A percentile compares a stretch with the other conserved stretches of the same genome.
Evolutionary conservation across 371 early-diverging fungal species (phyloP).

Genomic region (Batrachochytrium dendrobatidis): DNA sequence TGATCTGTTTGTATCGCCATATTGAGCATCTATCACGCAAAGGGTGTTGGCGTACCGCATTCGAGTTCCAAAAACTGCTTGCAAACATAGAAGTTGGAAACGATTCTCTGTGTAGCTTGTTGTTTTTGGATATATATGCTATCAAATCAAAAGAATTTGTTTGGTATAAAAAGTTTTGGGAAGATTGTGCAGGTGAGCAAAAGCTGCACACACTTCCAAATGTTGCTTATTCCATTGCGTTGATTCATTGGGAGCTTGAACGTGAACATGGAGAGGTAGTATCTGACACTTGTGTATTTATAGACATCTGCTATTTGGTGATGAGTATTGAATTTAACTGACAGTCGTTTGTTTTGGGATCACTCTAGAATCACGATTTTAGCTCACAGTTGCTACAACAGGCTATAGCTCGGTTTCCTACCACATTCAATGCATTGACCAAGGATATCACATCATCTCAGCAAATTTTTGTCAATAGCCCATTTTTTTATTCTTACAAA

Average conservation of each 20-base stretch:
- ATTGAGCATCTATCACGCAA: slow-evolving; percentile 72
- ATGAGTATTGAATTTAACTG: slow-evolving; percentile 9
- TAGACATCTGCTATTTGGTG: not conserved
- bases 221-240: slow-evolving; percentile 67
- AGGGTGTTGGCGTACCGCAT: slow-evolving; percentile 89
- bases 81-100: slow-evolving; percentile 64
- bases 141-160: slow-evolving; percentile 66
- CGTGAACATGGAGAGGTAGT: slow-evolving; percentile 9
- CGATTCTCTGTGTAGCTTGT: slow-evolving; percentile 69
- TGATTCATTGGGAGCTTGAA: slow-evolving; percentile 65
- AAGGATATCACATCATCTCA: slow-evolving; percentile 24
- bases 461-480: slow-evolving; percentile 9
- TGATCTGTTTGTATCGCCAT: slow-evolving; percentile 74
- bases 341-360: not conserved
- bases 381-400: slow-evolving; percentile 51
- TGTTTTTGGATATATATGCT: slow-evolving; percentile 78
- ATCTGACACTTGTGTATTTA: not conserved
- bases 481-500: slow-evolving; percentile 6
- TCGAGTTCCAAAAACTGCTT: slow-evolving; percentile 79
- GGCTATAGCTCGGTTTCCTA: slow-evolving; percentile 57
- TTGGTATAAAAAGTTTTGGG: slow-evolving; percentile 55
- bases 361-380: slow-evolving; percentile 21
- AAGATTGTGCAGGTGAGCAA: slow-evolving; percentile 36
- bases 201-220: slow-evolving; percentile 56
- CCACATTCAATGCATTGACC: slow-evolving; percentile 25